Evolutionary conservation across 495 filamentous ascomycete genomes (phyloP), one percentile per base, ranked within the genome.

Genomic region (Xylaria scruposa): DNA sequence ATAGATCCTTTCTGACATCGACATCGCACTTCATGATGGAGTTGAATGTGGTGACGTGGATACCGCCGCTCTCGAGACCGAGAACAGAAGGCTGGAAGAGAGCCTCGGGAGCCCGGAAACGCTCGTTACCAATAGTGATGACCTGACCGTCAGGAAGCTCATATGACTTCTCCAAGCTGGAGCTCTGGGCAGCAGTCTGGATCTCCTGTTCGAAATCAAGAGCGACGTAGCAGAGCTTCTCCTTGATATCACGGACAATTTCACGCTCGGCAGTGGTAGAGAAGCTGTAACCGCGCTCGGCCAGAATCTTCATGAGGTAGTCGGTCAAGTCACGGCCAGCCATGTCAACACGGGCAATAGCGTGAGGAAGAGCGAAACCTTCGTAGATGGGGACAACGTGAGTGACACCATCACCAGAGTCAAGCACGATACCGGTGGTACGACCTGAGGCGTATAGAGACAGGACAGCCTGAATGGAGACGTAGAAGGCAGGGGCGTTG

Each of bases 21-120:
- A 99, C 95, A 86, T 99, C 96, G 85, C 97, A 98, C 90, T 98
- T 97, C 92, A 97, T 98, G 90, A 99, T 98, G 75, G 97, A 98
- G 90, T 98, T 98, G 92, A 98, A 98, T 76, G 97, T 98, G 81
- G 96, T 98, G 82, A 97, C 97, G 87, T 99, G 96, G 87, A 99
- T 97, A 87, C 96, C 96, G 79, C 95, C 96, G 86, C 90, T 93
- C 86, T 99, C 96, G 75, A 97, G 95, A 90, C 96, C 96, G 72
- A 99, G 88, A 73, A 99, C 97, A 80, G 93, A 95, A 75, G 96
- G 96, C 89, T 97, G 94, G 93, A 99, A 99, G 74, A 99, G 92
- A 86, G 97, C 97, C 87, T 99, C 96, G 74, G 96, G 97, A 82
- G 95, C 95, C 85, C 96, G 95, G 93, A 99, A 99, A 81, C 96